These are phyloP conservation scores for Tausonia pullulans DNA, from an alignment of 1,284 basidiomycete genomes.

Conservation along the genomic window DNA sequence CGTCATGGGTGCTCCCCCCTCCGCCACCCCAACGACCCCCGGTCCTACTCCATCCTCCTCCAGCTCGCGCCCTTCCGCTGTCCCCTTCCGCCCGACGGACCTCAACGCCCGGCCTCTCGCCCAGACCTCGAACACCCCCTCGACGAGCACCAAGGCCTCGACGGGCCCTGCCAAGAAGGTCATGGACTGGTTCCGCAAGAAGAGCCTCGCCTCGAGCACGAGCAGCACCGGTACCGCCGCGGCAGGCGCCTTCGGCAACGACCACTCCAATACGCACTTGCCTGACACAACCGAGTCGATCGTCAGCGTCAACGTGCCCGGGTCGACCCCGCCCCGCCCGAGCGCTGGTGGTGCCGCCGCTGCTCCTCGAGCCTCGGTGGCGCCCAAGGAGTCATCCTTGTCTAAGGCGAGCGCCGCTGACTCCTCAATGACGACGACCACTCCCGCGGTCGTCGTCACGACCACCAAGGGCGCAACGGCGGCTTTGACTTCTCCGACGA, in stretches of 20 bases:
- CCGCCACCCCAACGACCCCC: no score
- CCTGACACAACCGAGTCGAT: slow-evolving; percentile 7
- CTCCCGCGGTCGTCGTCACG: neutral
- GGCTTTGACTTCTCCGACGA: neutral
- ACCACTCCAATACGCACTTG: neutral
- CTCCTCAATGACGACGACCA: no score
- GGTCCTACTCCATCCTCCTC: no score
- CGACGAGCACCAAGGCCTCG: slow-evolving; percentile 25
- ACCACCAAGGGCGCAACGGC: no score
- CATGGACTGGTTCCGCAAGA: slow-evolving; percentile 52
- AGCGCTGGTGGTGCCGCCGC: no score
- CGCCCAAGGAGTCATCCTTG: no score
- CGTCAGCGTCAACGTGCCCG: slow-evolving; percentile 4
- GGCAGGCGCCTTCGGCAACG: neutral
- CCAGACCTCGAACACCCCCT: neutral
- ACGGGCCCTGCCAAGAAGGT: slow-evolving; percentile 47
- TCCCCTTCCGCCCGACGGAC: neutral
- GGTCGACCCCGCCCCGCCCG: neutral
- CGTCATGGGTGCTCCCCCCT: no score
- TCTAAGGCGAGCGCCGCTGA: no score
- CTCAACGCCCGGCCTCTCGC: neutral
- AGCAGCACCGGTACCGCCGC: neutral
- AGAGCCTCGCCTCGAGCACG: slow-evolving; percentile 37
- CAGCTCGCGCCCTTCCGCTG: no score
- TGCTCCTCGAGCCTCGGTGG: no score